Conservation (phyloP, 78 protist species). For the Dictyostelium intermedium region DNA sequence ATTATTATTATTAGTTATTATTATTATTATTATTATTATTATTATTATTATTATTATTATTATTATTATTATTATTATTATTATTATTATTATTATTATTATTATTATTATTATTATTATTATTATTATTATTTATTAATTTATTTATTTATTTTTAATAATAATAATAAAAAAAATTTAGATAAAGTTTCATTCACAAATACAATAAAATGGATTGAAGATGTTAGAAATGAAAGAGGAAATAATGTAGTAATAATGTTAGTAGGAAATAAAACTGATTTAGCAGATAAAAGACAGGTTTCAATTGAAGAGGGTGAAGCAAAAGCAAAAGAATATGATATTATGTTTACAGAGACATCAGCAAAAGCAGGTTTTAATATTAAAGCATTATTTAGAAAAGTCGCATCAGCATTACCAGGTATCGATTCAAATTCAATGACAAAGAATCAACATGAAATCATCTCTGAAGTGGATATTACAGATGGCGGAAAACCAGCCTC, state of each 20-base stretch:
- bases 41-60: not conserved
- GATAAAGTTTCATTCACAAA: slow-evolving; percentile 90
- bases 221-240: slow-evolving; percentile 95
- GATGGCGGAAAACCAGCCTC: not conserved
- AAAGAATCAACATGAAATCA: slow-evolving; percentile 9
- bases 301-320: slow-evolving; percentile 96
- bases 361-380: slow-evolving; percentile 97
- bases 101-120: too few species aligned
- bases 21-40: too few species aligned
- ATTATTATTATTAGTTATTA: too few species aligned
- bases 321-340: slow-evolving; percentile 90
- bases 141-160: not conserved
- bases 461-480: slow-evolving; percentile 1
- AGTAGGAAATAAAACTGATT: slow-evolving; percentile 98
- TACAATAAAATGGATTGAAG: slow-evolving; percentile 95
- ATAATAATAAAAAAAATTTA: not conserved
- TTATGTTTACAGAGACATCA: slow-evolving; percentile 95
- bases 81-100: too few species aligned
- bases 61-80: not conserved
- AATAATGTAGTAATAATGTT: slow-evolving; percentile 95
- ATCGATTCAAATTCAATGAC: slow-evolving; percentile 66
- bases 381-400: slow-evolving; percentile 89
- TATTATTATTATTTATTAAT: not conserved
- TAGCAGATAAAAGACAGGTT: slow-evolving; percentile 94
- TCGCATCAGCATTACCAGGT: slow-evolving; percentile 85